Base-by-base conservation (phyloP, 2,329 filamentous ascomycete species). In the Zasmidium citrigriseum region DNA sequence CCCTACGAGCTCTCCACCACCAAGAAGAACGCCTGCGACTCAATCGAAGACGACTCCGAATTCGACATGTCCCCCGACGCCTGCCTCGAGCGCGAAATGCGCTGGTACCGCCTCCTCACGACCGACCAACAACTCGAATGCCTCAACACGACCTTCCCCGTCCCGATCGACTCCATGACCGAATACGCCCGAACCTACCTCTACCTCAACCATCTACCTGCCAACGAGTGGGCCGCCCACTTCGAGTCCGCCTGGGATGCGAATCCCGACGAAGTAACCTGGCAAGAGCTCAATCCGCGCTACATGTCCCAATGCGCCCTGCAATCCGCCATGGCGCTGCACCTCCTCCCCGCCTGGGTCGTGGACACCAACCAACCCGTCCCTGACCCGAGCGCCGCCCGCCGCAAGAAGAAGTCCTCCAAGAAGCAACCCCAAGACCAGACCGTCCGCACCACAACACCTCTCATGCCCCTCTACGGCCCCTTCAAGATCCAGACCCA, bases 251-350 rank as follows among this genome's bases (percentile, higher is more conserved):
- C 34, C 4, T 41, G 34, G 3, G 20, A 51, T 7, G 25, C 25
- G 4, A 18, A 23, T 22, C 24, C 29, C n/a, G 27, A 34, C 22
- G 21, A 24, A 25, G 22, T 21, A 14, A 38, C 47, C 29, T 59
- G 57, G 52, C 46, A 55, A 4, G 59, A 64, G 41, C 55, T 64
- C 18, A 64, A 64, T 25, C 62, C 60, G 9, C 49, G 51, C 10
- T 59, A 57, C n/a, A 46, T 64, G 27, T 44, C 11, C 12, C 52
- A 54, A 10, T 18, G n/a, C 2, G 44, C 46, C n/a, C 45, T 62
- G 23, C 55, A 60, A 45, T 12, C 24, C 20, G 24, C 48, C 2
- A 38, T 14, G 25, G 25, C 12, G 4, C 20, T 2, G 3, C 29
- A 46, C 21, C 50, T 60, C 1, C 58, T 50, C 5, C 34, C 34